A percentile compares a stretch with the other conserved stretches of the same genome.
phyloP scores from a whole-genome alignment of 257 asterid species.

The Nicotiana paniculata region DNA sequence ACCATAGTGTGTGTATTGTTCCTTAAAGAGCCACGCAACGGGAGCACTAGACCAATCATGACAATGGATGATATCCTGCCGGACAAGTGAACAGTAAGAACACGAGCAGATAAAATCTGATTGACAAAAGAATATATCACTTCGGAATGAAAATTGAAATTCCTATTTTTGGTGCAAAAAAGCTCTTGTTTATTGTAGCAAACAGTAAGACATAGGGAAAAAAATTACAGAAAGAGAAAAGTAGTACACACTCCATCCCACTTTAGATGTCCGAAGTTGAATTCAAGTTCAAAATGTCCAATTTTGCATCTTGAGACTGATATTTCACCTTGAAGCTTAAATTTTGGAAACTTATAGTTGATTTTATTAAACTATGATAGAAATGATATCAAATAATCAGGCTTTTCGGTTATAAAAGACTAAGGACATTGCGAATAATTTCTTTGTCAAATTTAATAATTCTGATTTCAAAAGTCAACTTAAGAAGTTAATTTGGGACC shows the following conservation, averaged over 20 bases:
- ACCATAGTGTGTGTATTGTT: slow-evolving; percentile 75
- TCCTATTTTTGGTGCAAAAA: not conserved
- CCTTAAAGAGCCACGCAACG: slow-evolving; percentile 92
- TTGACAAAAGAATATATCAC: not conserved
- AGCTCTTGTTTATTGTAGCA: not conserved
- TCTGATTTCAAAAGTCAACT: not conserved
- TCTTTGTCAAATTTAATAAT: not conserved
- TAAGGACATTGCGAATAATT: not conserved
- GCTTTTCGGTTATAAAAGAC: not conserved
- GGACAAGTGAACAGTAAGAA: not conserved
- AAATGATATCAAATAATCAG: not conserved
- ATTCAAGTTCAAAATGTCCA: not conserved
- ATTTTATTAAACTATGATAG: not conserved
- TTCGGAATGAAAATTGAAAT: not conserved
- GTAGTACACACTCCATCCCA: not conserved
- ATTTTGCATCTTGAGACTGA: not conserved
- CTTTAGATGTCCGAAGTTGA: not conserved
- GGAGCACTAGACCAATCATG: slow-evolving; percentile 99
- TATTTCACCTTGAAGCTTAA: not conserved
- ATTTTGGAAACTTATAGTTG: not conserved
- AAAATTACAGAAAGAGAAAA: not conserved
- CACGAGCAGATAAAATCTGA: not conserved
- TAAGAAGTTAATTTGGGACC: not conserved
- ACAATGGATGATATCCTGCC: slow-evolving; percentile 92
- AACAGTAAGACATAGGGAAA: not conserved